phyloP scores from a whole-genome alignment of 108 stramenopile species.

The Nitzschia putrida region DNA sequence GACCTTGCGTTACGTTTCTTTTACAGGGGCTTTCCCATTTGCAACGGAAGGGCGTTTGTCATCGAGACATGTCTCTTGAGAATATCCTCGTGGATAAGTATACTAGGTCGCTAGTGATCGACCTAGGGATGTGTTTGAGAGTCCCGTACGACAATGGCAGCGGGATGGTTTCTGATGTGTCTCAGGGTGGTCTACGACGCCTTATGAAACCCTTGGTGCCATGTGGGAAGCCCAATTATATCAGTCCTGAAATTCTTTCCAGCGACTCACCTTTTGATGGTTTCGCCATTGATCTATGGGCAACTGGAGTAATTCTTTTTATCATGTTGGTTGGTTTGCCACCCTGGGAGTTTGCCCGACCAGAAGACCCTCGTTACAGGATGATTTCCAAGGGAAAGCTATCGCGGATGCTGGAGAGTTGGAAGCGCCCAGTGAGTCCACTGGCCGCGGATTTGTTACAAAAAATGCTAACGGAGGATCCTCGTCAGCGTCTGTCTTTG shows the following conservation, averaged over 20 bases:
- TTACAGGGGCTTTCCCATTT: conserved; percentile 66
- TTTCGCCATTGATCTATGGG: conserved; percentile 91
- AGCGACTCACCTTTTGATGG: conserved; percentile 71
- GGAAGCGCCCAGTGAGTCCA: conserved; percentile 57
- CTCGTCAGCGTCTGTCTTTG: conserved; percentile 67
- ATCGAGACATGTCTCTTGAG: conserved; percentile 78
- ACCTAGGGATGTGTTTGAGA: conserved; percentile 84
- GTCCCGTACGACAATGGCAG: conserved; percentile 64
- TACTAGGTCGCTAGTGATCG: conserved; percentile 63
- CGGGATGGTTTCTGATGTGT: conserved; percentile 48
- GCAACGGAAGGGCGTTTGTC: conserved; percentile 66
- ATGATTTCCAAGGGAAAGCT: conserved; percentile 53
- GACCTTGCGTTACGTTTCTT: not conserved
- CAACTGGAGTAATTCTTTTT: conserved; percentile 86
- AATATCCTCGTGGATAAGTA: conserved; percentile 73
- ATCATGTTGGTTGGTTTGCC: conserved; percentile 83
- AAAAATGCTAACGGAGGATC: conserved; percentile 73
- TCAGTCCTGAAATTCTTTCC: conserved; percentile 82
- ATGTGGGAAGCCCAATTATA: conserved; percentile 95
- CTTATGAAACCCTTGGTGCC: conserved; percentile 76
- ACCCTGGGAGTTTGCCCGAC: conserved; percentile 70
- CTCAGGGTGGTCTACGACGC: conserved; percentile 55
- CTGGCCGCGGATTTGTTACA: conserved; percentile 68
- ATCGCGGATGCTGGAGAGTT: conserved; percentile 48
- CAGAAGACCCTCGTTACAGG: conserved; percentile 52